Conservation (phyloP, 257 asterid genomes). For the Primulina eburnea region DNA sequence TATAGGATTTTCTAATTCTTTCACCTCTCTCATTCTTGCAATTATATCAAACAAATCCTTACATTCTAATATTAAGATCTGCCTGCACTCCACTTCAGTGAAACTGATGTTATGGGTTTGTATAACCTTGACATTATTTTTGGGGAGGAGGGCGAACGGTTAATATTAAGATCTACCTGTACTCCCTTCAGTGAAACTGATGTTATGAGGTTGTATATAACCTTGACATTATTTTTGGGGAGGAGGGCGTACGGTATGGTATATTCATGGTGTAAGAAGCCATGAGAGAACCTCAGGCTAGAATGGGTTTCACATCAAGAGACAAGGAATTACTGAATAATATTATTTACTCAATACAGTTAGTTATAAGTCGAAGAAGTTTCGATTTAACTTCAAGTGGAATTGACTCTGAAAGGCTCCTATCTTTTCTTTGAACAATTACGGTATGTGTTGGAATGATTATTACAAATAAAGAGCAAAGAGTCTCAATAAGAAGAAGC, state of each 20-base stretch:
- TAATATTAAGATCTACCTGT: neutral
- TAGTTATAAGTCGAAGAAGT: neutral
- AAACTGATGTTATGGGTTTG: neutral
- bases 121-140: neutral
- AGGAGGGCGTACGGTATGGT: neutral
- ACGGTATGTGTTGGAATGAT: neutral
- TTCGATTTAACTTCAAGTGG: neutral
- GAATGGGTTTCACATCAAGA: neutral
- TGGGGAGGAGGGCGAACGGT: neutral
- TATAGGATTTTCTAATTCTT: neutral
- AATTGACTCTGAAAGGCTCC: neutral
- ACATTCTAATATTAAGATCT: neutral
- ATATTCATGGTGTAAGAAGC: too few species aligned
- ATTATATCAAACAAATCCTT: neutral
- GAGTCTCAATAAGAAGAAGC: constrained; percentile 19
- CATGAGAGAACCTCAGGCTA: neutral
- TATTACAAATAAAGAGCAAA: neutral
- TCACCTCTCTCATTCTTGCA: neutral
- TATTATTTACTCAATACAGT: constrained; percentile 1
- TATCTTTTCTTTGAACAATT: neutral
- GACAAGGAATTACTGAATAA: neutral
- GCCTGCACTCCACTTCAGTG: neutral
- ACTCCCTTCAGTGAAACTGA: neutral
- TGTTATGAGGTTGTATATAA: neutral
- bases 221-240: neutral